phyloP scores from a whole-genome alignment of 306 rosid genomes.

The Gynostemma pentaphyllum region DNA sequence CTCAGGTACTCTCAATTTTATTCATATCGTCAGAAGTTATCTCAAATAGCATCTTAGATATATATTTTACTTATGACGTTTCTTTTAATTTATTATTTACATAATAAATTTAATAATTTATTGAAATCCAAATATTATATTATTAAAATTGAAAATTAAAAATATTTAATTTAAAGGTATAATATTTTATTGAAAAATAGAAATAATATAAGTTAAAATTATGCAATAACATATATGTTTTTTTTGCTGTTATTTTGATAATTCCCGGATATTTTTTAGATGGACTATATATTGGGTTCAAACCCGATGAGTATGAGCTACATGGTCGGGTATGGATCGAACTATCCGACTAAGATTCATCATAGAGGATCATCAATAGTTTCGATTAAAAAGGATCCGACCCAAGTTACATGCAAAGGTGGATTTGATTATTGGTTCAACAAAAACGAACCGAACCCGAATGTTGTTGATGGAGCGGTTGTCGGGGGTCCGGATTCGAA shows the following conservation, averaged over 20 bases:
- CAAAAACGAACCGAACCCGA: constrained; percentile 34
- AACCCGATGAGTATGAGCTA: constrained; percentile 42
- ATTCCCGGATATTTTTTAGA: constrained; percentile 13
- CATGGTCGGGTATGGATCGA: constrained; percentile 61
- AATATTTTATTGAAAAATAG: no score
- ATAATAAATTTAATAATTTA: no score
- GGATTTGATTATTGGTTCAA: constrained; percentile 30
- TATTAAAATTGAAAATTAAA: no score
- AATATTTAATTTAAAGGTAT: no score
- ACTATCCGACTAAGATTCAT: constrained; percentile 31
- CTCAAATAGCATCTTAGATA: no score
- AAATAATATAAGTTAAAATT: no score
- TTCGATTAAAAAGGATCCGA: constrained; percentile 22
- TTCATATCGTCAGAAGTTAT: no score
- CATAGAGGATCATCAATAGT: constrained; percentile 65
- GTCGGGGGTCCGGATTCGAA: constrained; percentile 29
- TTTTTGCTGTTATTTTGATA: neutral
- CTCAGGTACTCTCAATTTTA: no score
- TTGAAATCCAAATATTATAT: no score
- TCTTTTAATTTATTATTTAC: no score
- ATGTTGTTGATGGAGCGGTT: constrained; percentile 40
- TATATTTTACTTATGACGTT: no score
- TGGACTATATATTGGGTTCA: constrained; percentile 47
- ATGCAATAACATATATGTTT: no score
- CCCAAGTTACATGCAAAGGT: constrained; percentile 30